Evolutionary conservation across 2,329 filamentous ascomycete genomes (phyloP).

Genomic region (Sporothrix phasma): DNA sequence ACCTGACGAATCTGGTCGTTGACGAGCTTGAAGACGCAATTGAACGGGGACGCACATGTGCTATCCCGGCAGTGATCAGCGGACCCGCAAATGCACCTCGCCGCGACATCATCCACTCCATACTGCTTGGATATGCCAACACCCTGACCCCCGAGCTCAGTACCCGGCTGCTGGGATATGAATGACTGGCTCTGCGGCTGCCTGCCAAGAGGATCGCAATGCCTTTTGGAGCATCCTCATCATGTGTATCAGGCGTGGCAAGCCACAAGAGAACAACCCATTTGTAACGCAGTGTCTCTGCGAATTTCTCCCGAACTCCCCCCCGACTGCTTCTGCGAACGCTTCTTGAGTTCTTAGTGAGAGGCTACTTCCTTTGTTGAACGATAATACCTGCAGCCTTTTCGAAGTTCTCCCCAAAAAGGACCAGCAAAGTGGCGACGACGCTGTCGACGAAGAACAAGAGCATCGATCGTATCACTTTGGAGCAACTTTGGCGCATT

Average conservation of each 20-base stretch:
- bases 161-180: slow-evolving; percentile 57
- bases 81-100: slow-evolving; percentile 42
- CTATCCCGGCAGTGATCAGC: slow-evolving; percentile 36
- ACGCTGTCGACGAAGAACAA: slow-evolving; percentile 35
- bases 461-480: slow-evolving; percentile 41
- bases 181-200: slow-evolving; percentile 56
- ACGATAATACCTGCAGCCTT: slow-evolving; percentile 34
- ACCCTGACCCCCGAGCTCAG: slow-evolving; percentile 54
- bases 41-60: slow-evolving; percentile 30
- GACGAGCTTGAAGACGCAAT: slow-evolving; percentile 53
- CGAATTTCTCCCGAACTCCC: slow-evolving; percentile 49
- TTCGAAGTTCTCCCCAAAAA: slow-evolving; percentile 26
- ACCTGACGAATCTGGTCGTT: slow-evolving; percentile 51
- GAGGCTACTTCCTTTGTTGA: slow-evolving; percentile 38
- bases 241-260: slow-evolving; percentile 30
- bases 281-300: slow-evolving; percentile 46
- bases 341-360: slow-evolving; percentile 50
- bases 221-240: slow-evolving; percentile 61
- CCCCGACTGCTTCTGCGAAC: slow-evolving; percentile 48
- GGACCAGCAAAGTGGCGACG: slow-evolving; percentile 22
- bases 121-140: slow-evolving; percentile 48
- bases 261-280: slow-evolving; percentile 44
- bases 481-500: slow-evolving; percentile 75
- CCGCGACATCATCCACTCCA: slow-evolving; percentile 45
- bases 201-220: slow-evolving; percentile 51